Base-by-base conservation (phyloP, 2,329 filamentous ascomycete species). In the Dothiorella sarmentorum region DNA sequence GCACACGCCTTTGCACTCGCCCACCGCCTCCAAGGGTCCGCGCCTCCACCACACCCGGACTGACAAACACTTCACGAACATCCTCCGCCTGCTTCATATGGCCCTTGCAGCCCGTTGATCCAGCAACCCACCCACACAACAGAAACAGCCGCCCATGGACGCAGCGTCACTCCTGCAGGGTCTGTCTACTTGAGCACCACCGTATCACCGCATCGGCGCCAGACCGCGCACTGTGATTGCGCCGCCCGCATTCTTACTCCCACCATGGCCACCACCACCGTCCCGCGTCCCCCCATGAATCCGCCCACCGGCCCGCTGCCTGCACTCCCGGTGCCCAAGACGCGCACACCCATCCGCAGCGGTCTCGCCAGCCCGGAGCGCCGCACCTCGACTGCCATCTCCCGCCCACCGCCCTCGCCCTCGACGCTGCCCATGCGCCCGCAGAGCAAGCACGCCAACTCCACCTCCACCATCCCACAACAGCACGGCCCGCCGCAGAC, bases 241-340 rank as follows among this genome's bases (percentile, higher is more conserved):
- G 38, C 35, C 51, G 38, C 44, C 29, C 13, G 35, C 51, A 56
- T 24, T 33, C 51, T 42, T 31, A 42, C 51, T n/a, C 37, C 52
- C 37, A 56, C 52, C 52, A 56, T 56, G 38, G 52, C 52, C 52
- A 47, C 42, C 42, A 47, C 44, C 58, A 85, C 86, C 56, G 78
- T 87, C 42, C 78, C 90, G 52, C 87, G 88, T 56, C 82, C 85
- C 71, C 76, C 80, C 53, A 73, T 86, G 66, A 87, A 85, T 60
- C 88, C 90, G 49, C 88, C 90, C 15, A 85, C 84, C 27, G 82
- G 85, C 62, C 84, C 87, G 26, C 78, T 94, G 22, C 90, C 91
- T 42, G 86, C 89, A 42, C 77, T 95, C 47, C 90, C 91, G 26
- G 78, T 89, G 17, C 74, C 80, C 44, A 94, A 91, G 74, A 85